Percentiles rank a stretch among this genome's conserved stretches.
These are phyloP conservation scores for Hanseniaspora jakobsenii DNA, from an alignment of 805 yeast genomes.

Conservation along the genomic window DNA sequence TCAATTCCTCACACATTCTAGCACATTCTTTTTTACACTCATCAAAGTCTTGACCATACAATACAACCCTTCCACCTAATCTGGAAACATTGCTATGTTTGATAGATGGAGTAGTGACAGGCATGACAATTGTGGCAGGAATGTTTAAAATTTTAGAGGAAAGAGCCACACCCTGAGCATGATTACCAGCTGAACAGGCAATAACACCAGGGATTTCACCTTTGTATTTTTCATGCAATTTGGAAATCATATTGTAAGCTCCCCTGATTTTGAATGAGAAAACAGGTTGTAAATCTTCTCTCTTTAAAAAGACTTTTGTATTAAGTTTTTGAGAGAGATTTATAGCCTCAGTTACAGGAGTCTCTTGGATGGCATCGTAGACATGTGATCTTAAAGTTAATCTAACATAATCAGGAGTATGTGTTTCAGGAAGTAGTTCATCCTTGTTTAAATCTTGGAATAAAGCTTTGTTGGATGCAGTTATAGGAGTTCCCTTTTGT, in stretches of 20 bases:
- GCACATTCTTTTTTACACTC: constrained; percentile 86
- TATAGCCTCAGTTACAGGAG: constrained; percentile 69
- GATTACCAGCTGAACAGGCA: constrained; percentile 98
- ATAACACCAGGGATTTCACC: constrained; percentile 55
- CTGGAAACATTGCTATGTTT: constrained; percentile 85
- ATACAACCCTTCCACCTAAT: constrained; percentile 85
- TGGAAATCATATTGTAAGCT: constrained; percentile 94
- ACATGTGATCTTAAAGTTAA: constrained; percentile 84
- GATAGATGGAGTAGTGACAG: constrained; percentile 90
- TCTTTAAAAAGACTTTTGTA: constrained; percentile 63
- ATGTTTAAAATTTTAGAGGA: constrained; percentile 76
- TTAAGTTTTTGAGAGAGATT: constrained; percentile 64
- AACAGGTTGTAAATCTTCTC: constrained; percentile 91
- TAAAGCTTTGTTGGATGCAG: constrained; percentile 14
- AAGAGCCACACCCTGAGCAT: constrained; percentile 97
- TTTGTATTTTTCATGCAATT: constrained; percentile 39
- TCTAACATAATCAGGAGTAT: constrained; percentile 87
- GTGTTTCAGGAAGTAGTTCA: constrained; percentile 42
- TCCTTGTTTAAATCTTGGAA: constrained; percentile 28
- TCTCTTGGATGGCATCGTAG: constrained; percentile 85
- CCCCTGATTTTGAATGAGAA: constrained; percentile 95
- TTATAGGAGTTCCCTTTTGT: neutral
- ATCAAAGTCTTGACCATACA: constrained; percentile 89
- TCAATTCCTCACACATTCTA: constrained; percentile 54
- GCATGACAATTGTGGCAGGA: constrained; percentile 97